phyloP scores from a whole-genome alignment of 352 stramenopile species.

The Aphanomyces euteiches region DNA sequence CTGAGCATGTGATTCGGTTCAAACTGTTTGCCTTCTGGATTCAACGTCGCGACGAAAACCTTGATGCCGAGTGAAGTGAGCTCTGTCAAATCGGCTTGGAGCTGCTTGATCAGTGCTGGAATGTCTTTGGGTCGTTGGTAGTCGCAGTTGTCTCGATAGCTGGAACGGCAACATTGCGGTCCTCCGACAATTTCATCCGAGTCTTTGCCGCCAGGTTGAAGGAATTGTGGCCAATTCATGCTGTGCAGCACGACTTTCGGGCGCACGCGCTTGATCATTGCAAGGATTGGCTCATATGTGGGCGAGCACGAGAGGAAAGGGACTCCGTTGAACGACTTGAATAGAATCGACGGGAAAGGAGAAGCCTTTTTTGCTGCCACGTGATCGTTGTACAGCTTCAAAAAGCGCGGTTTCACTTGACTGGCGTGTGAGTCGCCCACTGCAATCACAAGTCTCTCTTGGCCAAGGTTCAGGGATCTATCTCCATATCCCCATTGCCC shows the following conservation, averaged over 20 bases:
- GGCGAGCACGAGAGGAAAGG: constrained; percentile 16
- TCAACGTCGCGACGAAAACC: constrained; percentile 27
- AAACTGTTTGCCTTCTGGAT: constrained; percentile 26
- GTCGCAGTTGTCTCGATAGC: constrained; percentile 17
- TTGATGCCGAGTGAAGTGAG: constrained; percentile 9
- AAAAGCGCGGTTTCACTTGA: constrained; percentile 16
- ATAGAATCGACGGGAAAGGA: constrained; percentile 14
- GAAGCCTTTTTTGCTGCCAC: background rate
- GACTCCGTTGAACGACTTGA: constrained; percentile 3
- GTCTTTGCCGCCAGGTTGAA: background rate
- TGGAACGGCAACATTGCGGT: constrained; percentile 4
- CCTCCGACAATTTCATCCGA: background rate
- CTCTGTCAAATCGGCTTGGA: background rate
- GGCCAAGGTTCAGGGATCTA: constrained; percentile 3
- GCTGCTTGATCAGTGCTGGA: constrained; percentile 1
- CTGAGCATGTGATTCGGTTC: constrained; percentile 24
- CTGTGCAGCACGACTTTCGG: background rate
- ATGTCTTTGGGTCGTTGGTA: constrained; percentile 15
- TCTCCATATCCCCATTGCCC: background rate
- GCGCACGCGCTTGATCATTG: background rate
- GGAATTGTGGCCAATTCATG: background rate
- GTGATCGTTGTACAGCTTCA: constrained; percentile 11
- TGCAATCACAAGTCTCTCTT: constrained; percentile 10
- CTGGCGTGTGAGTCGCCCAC: constrained; percentile 27
- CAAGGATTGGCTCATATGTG: background rate